phyloP scores from a whole-genome alignment of 2,329 filamentous ascomycete species.

The Aspergillus thermomutatus region DNA sequence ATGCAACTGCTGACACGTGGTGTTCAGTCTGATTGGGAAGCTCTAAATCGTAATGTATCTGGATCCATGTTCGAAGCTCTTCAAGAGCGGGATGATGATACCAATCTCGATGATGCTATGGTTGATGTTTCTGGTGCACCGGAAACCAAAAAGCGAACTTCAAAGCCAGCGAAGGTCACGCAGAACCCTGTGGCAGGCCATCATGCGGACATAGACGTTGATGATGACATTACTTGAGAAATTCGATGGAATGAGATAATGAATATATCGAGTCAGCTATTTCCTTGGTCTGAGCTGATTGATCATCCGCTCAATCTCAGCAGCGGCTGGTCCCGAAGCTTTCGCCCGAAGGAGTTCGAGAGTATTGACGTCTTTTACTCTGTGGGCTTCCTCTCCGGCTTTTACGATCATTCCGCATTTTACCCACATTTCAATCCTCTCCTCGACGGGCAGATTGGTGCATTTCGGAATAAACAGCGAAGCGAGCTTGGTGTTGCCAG shows the following conservation, averaged over 20 bases:
- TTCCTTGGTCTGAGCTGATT: conserved; percentile 49
- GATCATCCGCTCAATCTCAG: conserved; percentile 80
- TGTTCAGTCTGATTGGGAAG: conserved; percentile 39
- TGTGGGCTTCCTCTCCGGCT: conserved; percentile 88
- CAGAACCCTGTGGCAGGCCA: conserved; percentile 22
- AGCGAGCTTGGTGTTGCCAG: conserved; percentile 85
- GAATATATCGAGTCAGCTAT: conserved; percentile 25
- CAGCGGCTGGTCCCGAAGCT: conserved; percentile 65
- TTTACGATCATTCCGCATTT: conserved; percentile 88
- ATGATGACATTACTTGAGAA: conserved; percentile 45
- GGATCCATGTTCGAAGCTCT: conserved; percentile 23
- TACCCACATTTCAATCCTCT: conserved; percentile 87
- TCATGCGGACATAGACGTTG: conserved; percentile 32
- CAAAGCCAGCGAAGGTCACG: conserved; percentile 9
- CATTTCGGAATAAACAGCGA: conserved; percentile 85
- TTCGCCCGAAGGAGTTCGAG: conserved; percentile 71
- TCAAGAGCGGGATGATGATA: conserved; percentile 51
- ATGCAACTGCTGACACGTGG: conserved; percentile 14
- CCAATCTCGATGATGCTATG: conserved; percentile 31
- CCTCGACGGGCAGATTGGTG: conserved; percentile 62
- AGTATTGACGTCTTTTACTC: conserved; percentile 71
- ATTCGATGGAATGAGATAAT: conserved; percentile 5
- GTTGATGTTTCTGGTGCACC: conserved; percentile 26
- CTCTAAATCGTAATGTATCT: conserved; percentile 35
- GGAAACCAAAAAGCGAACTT: conserved; percentile 15